Evolutionary conservation across 2,329 filamentous ascomycete species (phyloP).

Genomic region (Sclerotinia subarctica): DNA sequence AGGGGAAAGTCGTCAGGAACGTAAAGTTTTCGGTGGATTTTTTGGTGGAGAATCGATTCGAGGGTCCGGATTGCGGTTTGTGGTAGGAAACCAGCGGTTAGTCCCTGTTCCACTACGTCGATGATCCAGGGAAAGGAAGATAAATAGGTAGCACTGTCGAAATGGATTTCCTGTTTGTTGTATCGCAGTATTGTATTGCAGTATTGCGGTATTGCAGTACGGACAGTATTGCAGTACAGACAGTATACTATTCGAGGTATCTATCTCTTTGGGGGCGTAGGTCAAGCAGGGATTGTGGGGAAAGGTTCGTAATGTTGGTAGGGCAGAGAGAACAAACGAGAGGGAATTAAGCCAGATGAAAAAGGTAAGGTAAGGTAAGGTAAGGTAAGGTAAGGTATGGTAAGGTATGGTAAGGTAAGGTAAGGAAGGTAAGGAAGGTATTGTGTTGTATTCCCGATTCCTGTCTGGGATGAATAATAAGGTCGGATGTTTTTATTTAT

Average conservation of each 20-base stretch:
- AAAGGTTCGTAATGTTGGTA: slow-evolving; percentile 9
- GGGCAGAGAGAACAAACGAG: slow-evolving; percentile 12
- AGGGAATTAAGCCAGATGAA: too few relatives aligned
- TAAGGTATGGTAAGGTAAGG: too few relatives aligned
- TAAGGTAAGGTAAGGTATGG: too few relatives aligned
- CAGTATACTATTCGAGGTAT: neutral
- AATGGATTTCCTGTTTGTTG: slow-evolving; percentile 8
- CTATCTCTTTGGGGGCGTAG: slow-evolving; percentile 3
- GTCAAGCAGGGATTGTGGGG: slow-evolving; percentile 11
- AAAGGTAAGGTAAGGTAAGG: too few relatives aligned
- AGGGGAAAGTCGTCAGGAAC: slow-evolving; percentile 32
- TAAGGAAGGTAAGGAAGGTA: too few relatives aligned
- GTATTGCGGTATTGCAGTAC: neutral
- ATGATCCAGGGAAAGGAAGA: slow-evolving; percentile 20
- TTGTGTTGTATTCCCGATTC: neutral
- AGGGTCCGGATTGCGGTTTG: slow-evolving; percentile 21
- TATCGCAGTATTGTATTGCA: neutral
- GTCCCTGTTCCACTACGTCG: slow-evolving; percentile 21
- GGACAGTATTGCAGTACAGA: too few relatives aligned
- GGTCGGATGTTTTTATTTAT: neutral
- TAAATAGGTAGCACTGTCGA: slow-evolving; percentile 13
- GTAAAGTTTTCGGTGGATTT: slow-evolving; percentile 24
- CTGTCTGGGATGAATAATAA: slow-evolving; percentile 4
- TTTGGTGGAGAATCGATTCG: slow-evolving; percentile 19
- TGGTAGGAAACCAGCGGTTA: slow-evolving; percentile 21